Evolutionary conservation across 257 asterid genomes (phyloP).

Genomic region (Forsythia suspensa): DNA sequence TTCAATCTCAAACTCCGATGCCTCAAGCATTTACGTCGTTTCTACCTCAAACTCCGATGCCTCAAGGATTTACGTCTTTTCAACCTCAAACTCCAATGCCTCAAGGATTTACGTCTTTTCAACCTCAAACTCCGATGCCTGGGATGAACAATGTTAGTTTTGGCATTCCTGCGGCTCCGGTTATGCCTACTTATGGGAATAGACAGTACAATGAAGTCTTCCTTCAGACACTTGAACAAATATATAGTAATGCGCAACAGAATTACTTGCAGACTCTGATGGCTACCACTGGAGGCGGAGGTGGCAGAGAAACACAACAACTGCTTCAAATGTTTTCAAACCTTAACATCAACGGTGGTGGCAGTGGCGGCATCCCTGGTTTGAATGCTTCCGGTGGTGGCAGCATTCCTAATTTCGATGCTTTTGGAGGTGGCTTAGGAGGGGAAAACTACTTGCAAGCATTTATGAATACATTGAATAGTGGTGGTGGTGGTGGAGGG

Average conservation of each 20-base stretch:
- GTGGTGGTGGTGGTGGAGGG: conserved; percentile 25
- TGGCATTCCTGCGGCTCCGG: conserved; percentile 22
- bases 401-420: conserved; percentile 1
- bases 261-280: conserved; percentile 27
- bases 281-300: conserved; percentile 24
- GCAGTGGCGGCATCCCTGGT: conserved; percentile 22
- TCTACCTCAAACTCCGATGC: not conserved
- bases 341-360: not conserved
- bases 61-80: conserved; percentile 25
- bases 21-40: not conserved
- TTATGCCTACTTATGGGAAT: conserved; percentile 1
- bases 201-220: conserved; percentile 16
- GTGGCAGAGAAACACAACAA: conserved; percentile 14
- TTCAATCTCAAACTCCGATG: conserved; percentile 11
- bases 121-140: conserved; percentile 3
- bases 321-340: conserved; percentile 8
- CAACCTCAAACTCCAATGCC: conserved; percentile 14
- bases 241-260: conserved; percentile 21
- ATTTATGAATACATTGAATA: not conserved
- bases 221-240: conserved; percentile 25
- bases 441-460: conserved; percentile 1
- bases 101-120: conserved; percentile 21
- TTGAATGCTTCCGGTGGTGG: conserved; percentile 10
- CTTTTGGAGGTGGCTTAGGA: conserved; percentile 4
- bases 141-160: not conserved